A percentile compares a stretch with the other conserved stretches of the same genome.
Evolutionary conservation across 768 basidiomycete species (phyloP).

Genomic region (Sistotremastrum suecicum): DNA sequence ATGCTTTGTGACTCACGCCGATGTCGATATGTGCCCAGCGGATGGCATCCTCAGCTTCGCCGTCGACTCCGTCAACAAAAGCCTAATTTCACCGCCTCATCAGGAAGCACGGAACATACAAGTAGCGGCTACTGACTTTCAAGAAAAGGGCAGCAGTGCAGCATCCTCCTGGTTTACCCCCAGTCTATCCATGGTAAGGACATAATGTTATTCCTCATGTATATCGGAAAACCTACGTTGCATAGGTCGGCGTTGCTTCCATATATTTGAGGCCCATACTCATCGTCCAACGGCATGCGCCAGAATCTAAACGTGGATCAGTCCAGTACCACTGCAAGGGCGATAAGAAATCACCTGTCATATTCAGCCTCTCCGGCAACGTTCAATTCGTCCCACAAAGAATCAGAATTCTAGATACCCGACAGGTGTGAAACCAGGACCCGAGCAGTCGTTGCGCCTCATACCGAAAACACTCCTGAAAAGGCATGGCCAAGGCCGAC

Average conservation of each 20-base stretch:
- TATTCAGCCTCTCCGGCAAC: constrained; percentile 59
- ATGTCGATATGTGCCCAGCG: constrained; percentile 88
- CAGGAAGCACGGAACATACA: not conserved
- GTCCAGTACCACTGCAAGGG: not conserved
- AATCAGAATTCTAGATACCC: constrained; percentile 44
- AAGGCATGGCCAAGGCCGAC: constrained; percentile 64
- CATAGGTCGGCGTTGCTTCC: constrained; percentile 70
- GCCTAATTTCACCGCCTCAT: constrained; percentile 14
- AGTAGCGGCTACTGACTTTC: constrained; percentile 22
- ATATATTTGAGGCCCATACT: constrained; percentile 63
- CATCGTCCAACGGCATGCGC: constrained; percentile 82
- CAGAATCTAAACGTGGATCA: constrained; percentile 36
- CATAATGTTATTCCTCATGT: not conserved
- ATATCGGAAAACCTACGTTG: constrained; percentile 33
- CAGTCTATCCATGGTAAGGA: constrained; percentile 29
- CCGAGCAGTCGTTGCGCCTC: constrained; percentile 8
- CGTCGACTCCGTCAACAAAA: constrained; percentile 61
- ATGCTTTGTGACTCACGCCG: constrained; percentile 15
- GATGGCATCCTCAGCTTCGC: constrained; percentile 32
- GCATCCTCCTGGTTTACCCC: constrained; percentile 57
- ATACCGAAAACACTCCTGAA: constrained; percentile 66
- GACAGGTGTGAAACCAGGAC: not conserved
- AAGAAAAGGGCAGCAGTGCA: constrained; percentile 82
- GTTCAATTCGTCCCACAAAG: constrained; percentile 57
- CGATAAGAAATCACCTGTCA: constrained; percentile 27